Evolutionary conservation across 148 eudicot species (phyloP), one percentile per base, ranked within the genome.

Genomic region (Euryodendron excelsum): DNA sequence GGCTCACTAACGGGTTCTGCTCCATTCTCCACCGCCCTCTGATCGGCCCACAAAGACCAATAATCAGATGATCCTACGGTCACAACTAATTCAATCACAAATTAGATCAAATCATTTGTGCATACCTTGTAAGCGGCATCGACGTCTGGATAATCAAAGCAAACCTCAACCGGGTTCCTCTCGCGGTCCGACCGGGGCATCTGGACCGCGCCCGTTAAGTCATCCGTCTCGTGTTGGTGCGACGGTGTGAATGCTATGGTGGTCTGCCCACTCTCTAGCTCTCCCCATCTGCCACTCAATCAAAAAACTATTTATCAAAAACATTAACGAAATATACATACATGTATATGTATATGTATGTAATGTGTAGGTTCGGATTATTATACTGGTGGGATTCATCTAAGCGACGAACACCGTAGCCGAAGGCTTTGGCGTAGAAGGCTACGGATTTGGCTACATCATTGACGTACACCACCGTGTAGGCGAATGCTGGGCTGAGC

Each of bases 151-250:
- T 89, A 95, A 68, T 88, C 99, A 13, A 95, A 90, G 83, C 91
- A 89, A 52, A 95, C 84, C 85, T 95, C 97, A 4, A 95, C 77
- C 1, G 90, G 90, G 61, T 82, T 80, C 56, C 97, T 88, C 73
- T 91, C 85, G 0, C 59, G 33, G 39, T 74, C 81, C 48, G 93
- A 78, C 3, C 56, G 72, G 34, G 89, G 73, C 39, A 33, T 72
- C 41, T 82, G 86, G 55, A 93, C 94, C 5, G 78, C 17, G 3
- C 98, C 99, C 0, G 99, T 95, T 17, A 91, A 69, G 7, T 90
- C 95, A 31, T 95, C 99, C 1, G 99, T 95, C 88, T 95, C 99
- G 63, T 85, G 98, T 73, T 95, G 97, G 78, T 90, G 94, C 63
- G 82, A 50, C 45, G 96, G 98, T 1, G 99, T 93, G 77, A 95